phyloP scores from a whole-genome alignment of 805 yeast genomes.

The Saccharomycopsis sp. region DNA sequence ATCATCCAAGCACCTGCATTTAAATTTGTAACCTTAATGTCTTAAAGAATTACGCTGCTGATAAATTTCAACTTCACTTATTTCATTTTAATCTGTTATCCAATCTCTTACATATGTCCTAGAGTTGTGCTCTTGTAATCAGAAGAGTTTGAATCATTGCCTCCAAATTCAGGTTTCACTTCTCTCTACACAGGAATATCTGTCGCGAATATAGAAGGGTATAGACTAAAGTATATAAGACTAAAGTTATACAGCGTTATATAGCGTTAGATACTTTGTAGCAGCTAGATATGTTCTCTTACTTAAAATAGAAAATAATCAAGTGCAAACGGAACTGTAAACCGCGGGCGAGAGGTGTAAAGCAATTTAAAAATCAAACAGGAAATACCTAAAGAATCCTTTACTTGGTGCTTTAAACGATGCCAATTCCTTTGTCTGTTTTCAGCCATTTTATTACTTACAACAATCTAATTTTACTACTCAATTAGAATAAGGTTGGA shows the following conservation, averaged over 20 bases:
- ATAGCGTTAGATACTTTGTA: not conserved
- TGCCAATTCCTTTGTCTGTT: conserved; percentile 1
- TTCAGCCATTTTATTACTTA: not conserved
- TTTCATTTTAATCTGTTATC: not conserved
- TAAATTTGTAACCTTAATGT: too few species aligned
- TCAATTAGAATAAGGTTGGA: not conserved
- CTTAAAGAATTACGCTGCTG: not conserved
- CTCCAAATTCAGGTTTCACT: too few species aligned
- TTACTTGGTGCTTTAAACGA: not conserved
- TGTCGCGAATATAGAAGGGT: too few species aligned
- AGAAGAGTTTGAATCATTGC: too few species aligned
- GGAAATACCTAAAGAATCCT: not conserved
- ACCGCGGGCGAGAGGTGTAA: not conserved
- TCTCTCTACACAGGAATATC: too few species aligned
- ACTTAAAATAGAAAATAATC: not conserved
- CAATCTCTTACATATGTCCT: not conserved
- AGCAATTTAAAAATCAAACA: not conserved
- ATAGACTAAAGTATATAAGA: too few species aligned
- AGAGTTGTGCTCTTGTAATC: too few species aligned
- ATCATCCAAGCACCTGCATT: not conserved
- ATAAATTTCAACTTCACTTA: not conserved
- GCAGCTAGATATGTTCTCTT: not conserved
- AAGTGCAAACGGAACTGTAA: not conserved
- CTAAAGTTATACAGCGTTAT: too few species aligned
- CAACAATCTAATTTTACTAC: not conserved